A percentile compares a stretch with the other conserved stretches of the same genome.
These are phyloP conservation scores for Davidsoniella neocaledoniae DNA, from an alignment of 2,329 filamentous ascomycete genomes.

Conservation along the genomic window DNA sequence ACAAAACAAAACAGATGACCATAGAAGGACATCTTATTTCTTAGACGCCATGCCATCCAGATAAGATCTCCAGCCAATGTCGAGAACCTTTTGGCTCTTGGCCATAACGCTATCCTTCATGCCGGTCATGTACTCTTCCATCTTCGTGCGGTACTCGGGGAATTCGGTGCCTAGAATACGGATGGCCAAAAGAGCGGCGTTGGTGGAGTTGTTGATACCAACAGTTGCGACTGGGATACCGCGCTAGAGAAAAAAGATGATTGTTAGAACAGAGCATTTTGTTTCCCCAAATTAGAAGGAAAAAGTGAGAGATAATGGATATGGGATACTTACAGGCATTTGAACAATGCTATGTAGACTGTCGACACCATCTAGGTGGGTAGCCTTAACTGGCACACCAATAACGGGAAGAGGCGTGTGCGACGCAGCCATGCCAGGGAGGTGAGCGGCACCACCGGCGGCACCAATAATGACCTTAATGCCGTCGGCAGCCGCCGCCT, in stretches of 20 bases:
- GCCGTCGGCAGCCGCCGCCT: slow-evolving; percentile 43
- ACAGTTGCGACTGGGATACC: slow-evolving; percentile 61
- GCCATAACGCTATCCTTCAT: slow-evolving; percentile 47
- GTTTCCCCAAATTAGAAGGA: too few species aligned
- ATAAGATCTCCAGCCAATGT: slow-evolving; percentile 40
- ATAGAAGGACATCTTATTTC: slow-evolving; percentile 14
- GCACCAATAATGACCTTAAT: slow-evolving; percentile 62
- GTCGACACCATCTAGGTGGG: slow-evolving; percentile 22
- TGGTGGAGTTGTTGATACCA: slow-evolving; percentile 65
- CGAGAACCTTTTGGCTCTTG: slow-evolving; percentile 41
- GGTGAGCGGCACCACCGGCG: slow-evolving; percentile 55
- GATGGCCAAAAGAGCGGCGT: slow-evolving; percentile 56
- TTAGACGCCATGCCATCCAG: slow-evolving; percentile 21
- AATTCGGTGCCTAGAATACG: slow-evolving; percentile 47
- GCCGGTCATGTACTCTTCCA: slow-evolving; percentile 43
- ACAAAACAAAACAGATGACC: slow-evolving; percentile 2
- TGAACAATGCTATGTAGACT: slow-evolving; percentile 1
- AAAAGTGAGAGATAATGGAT: slow-evolving; percentile 23
- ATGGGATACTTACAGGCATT: slow-evolving; percentile 24
- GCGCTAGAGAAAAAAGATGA: slow-evolving; percentile 16
- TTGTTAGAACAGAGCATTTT: slow-evolving; percentile 18
- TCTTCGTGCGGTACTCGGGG: slow-evolving; percentile 34
- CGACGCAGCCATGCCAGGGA: slow-evolving; percentile 60
- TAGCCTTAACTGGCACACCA: slow-evolving; percentile 61
- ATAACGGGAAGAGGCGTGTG: slow-evolving; percentile 59